These are phyloP conservation scores for Colletotrichum phormii DNA, from an alignment of 2,329 filamentous ascomycete genomes.

Conservation along the genomic window DNA sequence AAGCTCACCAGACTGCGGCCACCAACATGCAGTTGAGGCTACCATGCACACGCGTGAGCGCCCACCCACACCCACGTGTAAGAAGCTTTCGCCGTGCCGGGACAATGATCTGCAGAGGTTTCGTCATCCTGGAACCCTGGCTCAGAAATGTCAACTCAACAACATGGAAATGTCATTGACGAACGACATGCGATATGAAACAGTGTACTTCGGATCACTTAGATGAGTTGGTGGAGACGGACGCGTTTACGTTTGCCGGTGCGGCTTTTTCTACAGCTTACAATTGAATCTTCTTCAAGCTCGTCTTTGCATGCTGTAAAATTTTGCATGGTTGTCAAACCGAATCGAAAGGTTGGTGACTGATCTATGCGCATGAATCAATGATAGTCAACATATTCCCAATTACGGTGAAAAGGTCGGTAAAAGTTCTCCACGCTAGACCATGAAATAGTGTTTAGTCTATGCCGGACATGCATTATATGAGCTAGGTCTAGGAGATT, in stretches of 20 bases:
- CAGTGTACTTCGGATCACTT: background rate
- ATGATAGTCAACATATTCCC: background rate
- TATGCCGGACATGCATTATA: fast-evolving
- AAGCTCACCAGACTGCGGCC: background rate
- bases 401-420: background rate
- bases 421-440: too few species aligned
- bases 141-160: background rate
- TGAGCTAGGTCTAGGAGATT: background rate
- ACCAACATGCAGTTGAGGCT: background rate
- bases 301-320: background rate
- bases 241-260: background rate
- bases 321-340: background rate
- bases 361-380: background rate
- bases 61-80: background rate
- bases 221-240: background rate
- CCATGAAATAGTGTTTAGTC: too few species aligned
- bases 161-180: background rate
- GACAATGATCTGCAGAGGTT: slow-evolving; percentile 7
- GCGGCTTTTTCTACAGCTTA: too few species aligned
- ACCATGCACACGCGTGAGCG: background rate
- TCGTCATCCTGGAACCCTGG: background rate
- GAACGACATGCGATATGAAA: slow-evolving; percentile 18
- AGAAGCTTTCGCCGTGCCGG: background rate
- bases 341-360: background rate
- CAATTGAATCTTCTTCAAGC: background rate